phyloP scores from a whole-genome alignment of 768 basidiomycete species.

The Suillus americanus region DNA sequence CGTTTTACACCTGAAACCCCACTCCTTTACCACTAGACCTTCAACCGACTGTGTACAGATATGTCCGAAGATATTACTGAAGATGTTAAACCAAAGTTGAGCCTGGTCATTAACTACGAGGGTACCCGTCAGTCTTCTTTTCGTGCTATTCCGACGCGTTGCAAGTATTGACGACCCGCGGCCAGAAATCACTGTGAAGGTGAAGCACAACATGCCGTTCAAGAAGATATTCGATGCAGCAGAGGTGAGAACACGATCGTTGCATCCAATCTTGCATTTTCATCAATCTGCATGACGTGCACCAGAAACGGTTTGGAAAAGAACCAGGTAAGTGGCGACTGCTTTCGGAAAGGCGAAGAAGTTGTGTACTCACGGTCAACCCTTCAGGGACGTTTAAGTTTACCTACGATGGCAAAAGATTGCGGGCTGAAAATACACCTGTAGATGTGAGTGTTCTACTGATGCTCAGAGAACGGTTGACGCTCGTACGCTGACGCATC shows the following conservation, averaged over 20 bases:
- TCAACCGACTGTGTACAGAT: background rate
- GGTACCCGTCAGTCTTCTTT: slow-evolving; percentile 43
- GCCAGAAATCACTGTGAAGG: slow-evolving; percentile 66
- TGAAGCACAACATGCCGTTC: slow-evolving; percentile 63
- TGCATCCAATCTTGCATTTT: background rate
- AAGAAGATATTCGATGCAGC: slow-evolving; percentile 66
- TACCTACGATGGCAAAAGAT: slow-evolving; percentile 51
- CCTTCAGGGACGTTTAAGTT: slow-evolving; percentile 62
- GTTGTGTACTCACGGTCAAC: background rate
- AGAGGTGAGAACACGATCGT: slow-evolving; percentile 45
- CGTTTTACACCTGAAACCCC: background rate
- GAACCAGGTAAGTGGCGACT: slow-evolving; percentile 45
- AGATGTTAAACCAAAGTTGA: slow-evolving; percentile 73
- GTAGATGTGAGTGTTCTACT: slow-evolving; percentile 40
- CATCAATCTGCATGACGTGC: slow-evolving; percentile 5
- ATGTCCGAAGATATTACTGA: slow-evolving; percentile 33
- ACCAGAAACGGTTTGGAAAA: slow-evolving; percentile 58
- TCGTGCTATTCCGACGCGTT: slow-evolving; percentile 5
- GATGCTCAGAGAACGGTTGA: background rate
- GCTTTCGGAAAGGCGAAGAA: background rate
- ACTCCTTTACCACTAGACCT: slow-evolving; percentile 5
- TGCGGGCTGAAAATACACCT: slow-evolving; percentile 52
- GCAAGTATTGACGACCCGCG: slow-evolving; percentile 2
- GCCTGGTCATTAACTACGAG: slow-evolving; percentile 56
- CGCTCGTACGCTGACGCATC: background rate